phyloP scores from a whole-genome alignment of 495 filamentous ascomycete genomes.

The Trichocladium antarcticum region DNA sequence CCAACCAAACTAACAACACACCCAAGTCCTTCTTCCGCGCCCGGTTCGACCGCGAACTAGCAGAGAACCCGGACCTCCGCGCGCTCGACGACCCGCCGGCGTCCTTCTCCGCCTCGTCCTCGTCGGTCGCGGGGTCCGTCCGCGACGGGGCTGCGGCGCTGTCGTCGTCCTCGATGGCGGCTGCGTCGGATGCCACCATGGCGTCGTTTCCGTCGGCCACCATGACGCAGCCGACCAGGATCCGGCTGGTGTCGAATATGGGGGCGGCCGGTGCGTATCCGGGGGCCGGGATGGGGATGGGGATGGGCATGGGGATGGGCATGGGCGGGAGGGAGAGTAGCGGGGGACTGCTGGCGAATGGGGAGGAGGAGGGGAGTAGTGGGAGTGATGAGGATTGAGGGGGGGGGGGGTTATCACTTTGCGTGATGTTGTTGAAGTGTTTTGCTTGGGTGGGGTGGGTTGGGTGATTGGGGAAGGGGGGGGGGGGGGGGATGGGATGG shows the following conservation, averaged over 20 bases:
- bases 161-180: constrained; percentile 48
- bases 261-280: no score
- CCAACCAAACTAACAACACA: constrained; percentile 15
- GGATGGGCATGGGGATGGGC: no score
- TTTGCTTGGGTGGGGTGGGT: no score
- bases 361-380: constrained; percentile 28
- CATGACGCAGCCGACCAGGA: constrained; percentile 29
- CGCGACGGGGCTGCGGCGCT: constrained; percentile 51
- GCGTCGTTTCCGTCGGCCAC: constrained; percentile 36
- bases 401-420: no score
- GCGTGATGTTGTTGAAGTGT: no score
- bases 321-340: background rate
- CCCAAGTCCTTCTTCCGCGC: constrained; percentile 54
- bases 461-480: no score
- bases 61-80: constrained; percentile 57
- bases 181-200: constrained; percentile 51
- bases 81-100: constrained; percentile 55
- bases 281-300: no score
- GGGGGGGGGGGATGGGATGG: no score
- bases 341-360: constrained; percentile 34
- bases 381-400: constrained; percentile 35
- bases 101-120: background rate
- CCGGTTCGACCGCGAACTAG: constrained; percentile 60
- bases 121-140: constrained; percentile 21
- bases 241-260: constrained; percentile 46